Evolutionary conservation across 257 asterid species (phyloP).

Genomic region (Handroanthus guayacan): DNA sequence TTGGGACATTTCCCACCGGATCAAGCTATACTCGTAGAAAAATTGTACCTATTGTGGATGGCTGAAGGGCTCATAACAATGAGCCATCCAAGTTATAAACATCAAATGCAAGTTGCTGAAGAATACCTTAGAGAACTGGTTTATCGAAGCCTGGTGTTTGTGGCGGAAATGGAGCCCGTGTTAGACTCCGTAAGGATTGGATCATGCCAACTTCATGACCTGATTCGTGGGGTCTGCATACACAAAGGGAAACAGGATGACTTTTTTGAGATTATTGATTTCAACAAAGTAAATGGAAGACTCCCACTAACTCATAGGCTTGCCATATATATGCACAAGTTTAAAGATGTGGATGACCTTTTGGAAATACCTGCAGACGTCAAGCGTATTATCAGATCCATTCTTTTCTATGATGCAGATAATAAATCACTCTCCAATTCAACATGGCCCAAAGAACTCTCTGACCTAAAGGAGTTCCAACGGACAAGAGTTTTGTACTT

Average conservation of each 20-base stretch:
- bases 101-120: not conserved
- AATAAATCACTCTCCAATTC: not conserved
- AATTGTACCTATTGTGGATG: slow-evolving; percentile 25
- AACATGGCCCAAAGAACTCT: not conserved
- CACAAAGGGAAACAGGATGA: not conserved
- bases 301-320: not conserved
- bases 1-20: slow-evolving; percentile 15
- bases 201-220: slow-evolving; percentile 13
- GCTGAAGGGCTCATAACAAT: slow-evolving; percentile 16
- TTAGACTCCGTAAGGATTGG: not conserved
- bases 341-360: not conserved
- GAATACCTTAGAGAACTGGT: not conserved
- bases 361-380: not conserved
- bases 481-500: slow-evolving; percentile 32
- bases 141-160: not conserved
- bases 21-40: slow-evolving; percentile 18
- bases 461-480: slow-evolving; percentile 7
- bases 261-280: not conserved
- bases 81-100: not conserved
- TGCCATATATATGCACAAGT: not conserved
- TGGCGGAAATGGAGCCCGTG: not conserved
- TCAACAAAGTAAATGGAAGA: not conserved
- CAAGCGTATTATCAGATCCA: slow-evolving; percentile 15
- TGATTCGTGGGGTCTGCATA: not conserved
- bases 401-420: slow-evolving; percentile 14